These are phyloP conservation scores for Moesziomyces aphidis DNA, from an alignment of 1,284 basidiomycete species.

Conservation along the genomic window DNA sequence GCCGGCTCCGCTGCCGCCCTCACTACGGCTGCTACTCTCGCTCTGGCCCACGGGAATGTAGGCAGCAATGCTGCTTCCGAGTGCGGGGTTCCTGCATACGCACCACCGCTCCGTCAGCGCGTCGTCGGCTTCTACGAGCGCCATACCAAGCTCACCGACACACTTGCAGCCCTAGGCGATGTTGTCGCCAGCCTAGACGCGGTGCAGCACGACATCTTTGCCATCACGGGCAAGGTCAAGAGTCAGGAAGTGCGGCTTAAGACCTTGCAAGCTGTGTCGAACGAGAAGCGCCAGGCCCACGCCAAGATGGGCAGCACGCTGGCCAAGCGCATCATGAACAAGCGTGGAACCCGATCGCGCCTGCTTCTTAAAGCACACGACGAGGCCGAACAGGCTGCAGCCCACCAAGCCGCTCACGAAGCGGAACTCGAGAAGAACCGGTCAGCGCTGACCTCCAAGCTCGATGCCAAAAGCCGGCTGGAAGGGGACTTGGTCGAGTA, in stretches of 20 bases:
- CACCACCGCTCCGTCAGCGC: slow-evolving; percentile 29
- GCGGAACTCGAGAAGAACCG: slow-evolving; percentile 24
- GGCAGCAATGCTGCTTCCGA: slow-evolving; percentile 16
- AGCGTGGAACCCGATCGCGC: slow-evolving; percentile 16
- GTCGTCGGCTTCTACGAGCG: slow-evolving; percentile 24
- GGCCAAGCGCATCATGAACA: slow-evolving; percentile 44
- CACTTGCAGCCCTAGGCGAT: slow-evolving; percentile 28
- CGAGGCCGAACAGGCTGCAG: slow-evolving; percentile 19
- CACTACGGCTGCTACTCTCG: slow-evolving; percentile 28
- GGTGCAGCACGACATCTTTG: slow-evolving; percentile 32
- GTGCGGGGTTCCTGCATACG: slow-evolving; percentile 32
- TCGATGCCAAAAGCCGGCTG: slow-evolving; percentile 13
- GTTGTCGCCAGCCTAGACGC: slow-evolving; percentile 27
- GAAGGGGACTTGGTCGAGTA: slow-evolving; percentile 29
- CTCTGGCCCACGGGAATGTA: slow-evolving; percentile 6
- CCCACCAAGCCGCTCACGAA: slow-evolving; percentile 25
- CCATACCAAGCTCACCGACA: slow-evolving; percentile 30
- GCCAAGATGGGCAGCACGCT: slow-evolving; percentile 30
- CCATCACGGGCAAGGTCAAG: slow-evolving; percentile 38
- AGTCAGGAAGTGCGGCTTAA: slow-evolving; percentile 31
- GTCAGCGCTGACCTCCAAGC: slow-evolving; percentile 3
- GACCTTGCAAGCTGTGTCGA: slow-evolving; percentile 22
- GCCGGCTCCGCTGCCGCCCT: slow-evolving; percentile 15
- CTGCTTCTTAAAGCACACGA: slow-evolving; percentile 14
- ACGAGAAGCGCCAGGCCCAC: slow-evolving; percentile 20